Base-by-base conservation (phyloP, 805 yeast genomes). In the Grigorovia jiainica region DNA sequence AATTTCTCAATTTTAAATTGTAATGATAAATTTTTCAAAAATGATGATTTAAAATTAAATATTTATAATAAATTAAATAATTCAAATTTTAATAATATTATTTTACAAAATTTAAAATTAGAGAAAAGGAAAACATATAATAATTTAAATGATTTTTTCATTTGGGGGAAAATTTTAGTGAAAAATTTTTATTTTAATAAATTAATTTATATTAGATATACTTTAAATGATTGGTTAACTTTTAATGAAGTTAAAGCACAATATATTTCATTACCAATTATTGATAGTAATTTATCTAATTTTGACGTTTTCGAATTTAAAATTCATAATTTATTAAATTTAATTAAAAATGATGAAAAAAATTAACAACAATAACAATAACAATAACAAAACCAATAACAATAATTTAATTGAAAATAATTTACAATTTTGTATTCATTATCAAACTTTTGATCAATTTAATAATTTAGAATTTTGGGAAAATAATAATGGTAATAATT, bases 171-270 rank as follows among this genome's bases (percentile, higher is more conserved):
- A 41, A 68, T 89, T 36, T 84, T 90, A 2, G 96, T 84, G 21
- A 75, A 76, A 53, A 90, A 89, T 64, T 41, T 85, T 4, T 69
- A 81, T 9, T 89, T 69, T 61, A 71, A 76, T 29, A 89, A 89
- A 60, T 55, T 63, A 21, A 82, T 90, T 16, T 72, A 76, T 13
- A 72, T 84, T 13, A 70, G 87, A 42, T 89, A 86, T 63, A 76
- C 95, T 0, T 67, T 78, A 48, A 87, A 90, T 58, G 64, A 70
- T 52, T 89, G 97, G 97, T 66, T 65, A 34, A 79, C 94, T 0
- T 75, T 42, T 13, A 54, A 49, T n/a, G 64, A 59, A 11, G 50
- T 54, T 8, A 50, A 49, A 38, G 52, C 57, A 38, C 49, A 46
- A 19, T 59, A 52, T 49, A 40, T 55, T 7, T 45, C 46, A 46